Conservation (phyloP, 1,284 basidiomycete species). For the Cystobasidium sp. region DNA sequence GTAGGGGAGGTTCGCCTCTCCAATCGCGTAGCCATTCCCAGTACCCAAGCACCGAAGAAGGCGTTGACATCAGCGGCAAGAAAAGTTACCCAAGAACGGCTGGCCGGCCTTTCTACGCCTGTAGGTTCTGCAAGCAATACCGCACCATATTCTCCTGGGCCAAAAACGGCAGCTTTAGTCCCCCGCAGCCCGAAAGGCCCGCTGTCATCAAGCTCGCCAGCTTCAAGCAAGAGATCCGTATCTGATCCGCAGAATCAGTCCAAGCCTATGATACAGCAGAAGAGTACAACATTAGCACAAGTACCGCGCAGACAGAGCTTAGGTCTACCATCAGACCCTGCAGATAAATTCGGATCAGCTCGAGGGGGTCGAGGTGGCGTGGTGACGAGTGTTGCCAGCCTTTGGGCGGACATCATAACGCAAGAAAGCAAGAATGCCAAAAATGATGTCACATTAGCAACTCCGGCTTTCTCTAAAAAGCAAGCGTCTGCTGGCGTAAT, state of each 20-base stretch:
- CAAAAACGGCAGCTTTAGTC: background rate
- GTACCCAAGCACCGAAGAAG: no score
- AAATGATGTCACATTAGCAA: constrained; percentile 3
- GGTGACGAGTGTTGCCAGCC: constrained; percentile 35
- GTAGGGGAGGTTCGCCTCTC: no score
- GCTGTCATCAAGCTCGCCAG: background rate
- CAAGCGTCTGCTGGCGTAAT: background rate
- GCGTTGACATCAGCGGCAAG: no score
- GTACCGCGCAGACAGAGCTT: constrained; percentile 4
- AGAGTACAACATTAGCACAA: background rate
- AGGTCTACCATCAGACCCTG: background rate
- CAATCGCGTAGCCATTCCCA: no score
- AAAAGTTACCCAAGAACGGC: background rate
- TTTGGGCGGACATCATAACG: constrained; percentile 40
- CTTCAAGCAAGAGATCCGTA: constrained; percentile 7
- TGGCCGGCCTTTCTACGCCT: background rate
- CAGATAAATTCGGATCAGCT: constrained; percentile 30
- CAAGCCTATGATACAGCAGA: background rate
- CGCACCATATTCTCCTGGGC: background rate
- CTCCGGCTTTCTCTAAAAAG: background rate
- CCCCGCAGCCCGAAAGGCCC: background rate
- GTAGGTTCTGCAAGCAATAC: background rate
- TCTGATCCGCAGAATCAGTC: constrained; percentile 12
- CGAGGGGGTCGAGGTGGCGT: constrained; percentile 41
- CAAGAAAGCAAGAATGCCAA: constrained; percentile 29